Conservation (phyloP, 139 green algal genomes). For the Ettlia oleoabundans region DNA sequence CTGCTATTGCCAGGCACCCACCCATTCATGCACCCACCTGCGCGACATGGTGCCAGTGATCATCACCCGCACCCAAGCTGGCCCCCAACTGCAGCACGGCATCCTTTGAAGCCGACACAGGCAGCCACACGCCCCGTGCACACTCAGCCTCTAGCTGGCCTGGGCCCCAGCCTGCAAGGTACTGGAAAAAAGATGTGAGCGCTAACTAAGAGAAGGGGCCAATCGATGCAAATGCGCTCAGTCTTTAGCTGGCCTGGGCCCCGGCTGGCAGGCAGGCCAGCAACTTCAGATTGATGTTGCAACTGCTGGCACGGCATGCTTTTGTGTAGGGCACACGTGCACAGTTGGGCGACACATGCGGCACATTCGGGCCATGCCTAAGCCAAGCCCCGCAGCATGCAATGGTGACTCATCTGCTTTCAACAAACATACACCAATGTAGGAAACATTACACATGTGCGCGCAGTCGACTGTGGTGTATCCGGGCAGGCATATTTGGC, state of each 20-base stretch:
- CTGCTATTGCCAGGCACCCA: background rate
- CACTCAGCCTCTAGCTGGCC: slow-evolving; percentile 84
- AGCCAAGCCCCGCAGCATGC: too few relatives aligned
- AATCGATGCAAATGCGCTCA: too few relatives aligned
- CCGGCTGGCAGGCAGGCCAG: too few relatives aligned
- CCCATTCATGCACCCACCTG: background rate
- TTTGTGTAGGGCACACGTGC: background rate
- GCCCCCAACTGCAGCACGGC: slow-evolving; percentile 54
- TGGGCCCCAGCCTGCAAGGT: slow-evolving; percentile 69
- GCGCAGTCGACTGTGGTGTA: background rate
- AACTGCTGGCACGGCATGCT: background rate
- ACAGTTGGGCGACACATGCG: too few relatives aligned
- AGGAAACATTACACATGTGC: background rate
- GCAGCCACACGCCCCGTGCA: slow-evolving; percentile 78
- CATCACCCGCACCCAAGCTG: background rate
- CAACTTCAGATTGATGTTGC: too few relatives aligned
- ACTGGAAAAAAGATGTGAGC: background rate
- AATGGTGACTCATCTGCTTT: too few relatives aligned
- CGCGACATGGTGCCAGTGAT: background rate
- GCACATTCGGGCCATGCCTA: too few relatives aligned
- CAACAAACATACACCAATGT: background rate
- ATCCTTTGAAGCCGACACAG: slow-evolving; percentile 58
- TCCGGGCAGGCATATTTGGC: background rate
- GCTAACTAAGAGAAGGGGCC: too few relatives aligned
- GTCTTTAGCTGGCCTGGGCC: too few relatives aligned